Evolutionary conservation across 805 yeast species (phyloP).

Genomic region (Zygoascus ofunaensis): DNA sequence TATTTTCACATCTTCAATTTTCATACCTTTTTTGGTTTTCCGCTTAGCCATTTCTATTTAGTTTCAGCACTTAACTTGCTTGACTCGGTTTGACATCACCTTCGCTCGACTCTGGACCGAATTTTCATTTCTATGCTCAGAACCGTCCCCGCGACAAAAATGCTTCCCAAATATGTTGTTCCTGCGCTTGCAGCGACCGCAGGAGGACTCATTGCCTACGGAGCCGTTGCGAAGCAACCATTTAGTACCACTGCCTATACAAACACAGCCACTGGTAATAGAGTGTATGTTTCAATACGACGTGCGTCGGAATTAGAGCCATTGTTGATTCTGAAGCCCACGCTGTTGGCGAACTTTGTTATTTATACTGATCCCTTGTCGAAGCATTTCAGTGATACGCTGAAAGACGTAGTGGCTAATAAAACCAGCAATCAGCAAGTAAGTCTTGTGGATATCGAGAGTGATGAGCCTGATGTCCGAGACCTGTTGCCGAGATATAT

Average conservation of each 20-base stretch:
- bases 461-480: constrained; percentile 55
- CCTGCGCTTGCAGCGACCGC: not conserved
- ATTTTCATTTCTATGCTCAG: no score
- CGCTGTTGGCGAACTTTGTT: constrained; percentile 65
- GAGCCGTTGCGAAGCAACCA: not conserved
- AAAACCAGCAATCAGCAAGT: constrained; percentile 45
- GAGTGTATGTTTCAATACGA: constrained; percentile 40
- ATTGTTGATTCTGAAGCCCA: constrained; percentile 41
- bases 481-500: constrained; percentile 51
- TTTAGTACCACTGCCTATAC: not conserved
- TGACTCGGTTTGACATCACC: not conserved
- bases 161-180: not conserved
- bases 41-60: no score
- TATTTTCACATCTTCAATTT: no score
- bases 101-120: not conserved
- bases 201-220: constrained; percentile 2
- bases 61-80: no score
- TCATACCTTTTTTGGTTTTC: no score
- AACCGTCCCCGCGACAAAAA: not conserved
- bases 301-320: constrained; percentile 52
- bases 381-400: constrained; percentile 51
- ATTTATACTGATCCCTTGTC: constrained; percentile 53
- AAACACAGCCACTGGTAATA: constrained; percentile 1
- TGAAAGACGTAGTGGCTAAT: constrained; percentile 43
- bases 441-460: constrained; percentile 61